These are phyloP conservation scores for Ophiocordyceps polyrhachis-furcata DNA, from an alignment of 2,329 filamentous ascomycete genomes.

Conservation along the genomic window DNA sequence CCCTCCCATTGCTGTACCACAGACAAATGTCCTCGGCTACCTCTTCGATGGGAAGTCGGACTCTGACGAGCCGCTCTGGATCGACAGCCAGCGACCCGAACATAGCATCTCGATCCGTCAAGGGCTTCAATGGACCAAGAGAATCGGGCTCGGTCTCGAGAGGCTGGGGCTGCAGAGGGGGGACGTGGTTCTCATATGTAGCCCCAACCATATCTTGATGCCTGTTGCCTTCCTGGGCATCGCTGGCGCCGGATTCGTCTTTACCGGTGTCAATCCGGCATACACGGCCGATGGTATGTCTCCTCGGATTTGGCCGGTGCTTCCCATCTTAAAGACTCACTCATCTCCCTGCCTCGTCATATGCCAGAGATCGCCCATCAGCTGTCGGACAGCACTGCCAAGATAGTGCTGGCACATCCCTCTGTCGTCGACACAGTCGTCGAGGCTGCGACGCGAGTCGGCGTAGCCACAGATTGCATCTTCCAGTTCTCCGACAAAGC, in stretches of 20 bases:
- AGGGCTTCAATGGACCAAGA: slow-evolving; percentile 29
- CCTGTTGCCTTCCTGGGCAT: slow-evolving; percentile 34
- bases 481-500: slow-evolving; percentile 28
- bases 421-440: slow-evolving; percentile 22
- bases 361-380: slow-evolving; percentile 29
- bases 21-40: slow-evolving; percentile 23
- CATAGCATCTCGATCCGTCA: slow-evolving; percentile 26
- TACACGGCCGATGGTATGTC: slow-evolving; percentile 27
- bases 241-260: slow-evolving; percentile 31
- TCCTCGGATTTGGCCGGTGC: not conserved
- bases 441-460: slow-evolving; percentile 20
- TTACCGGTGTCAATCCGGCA: slow-evolving; percentile 33
- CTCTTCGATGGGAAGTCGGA: not conserved
- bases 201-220: slow-evolving; percentile 35
- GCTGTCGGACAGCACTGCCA: slow-evolving; percentile 30
- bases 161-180: slow-evolving; percentile 23
- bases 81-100: slow-evolving; percentile 26
- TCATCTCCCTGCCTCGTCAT: not conserved
- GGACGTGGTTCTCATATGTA: slow-evolving; percentile 34
- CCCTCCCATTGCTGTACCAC: slow-evolving; percentile 21
- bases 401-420: slow-evolving; percentile 29
- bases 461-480: slow-evolving; percentile 21
- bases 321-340: slow-evolving; percentile 1
- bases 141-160: slow-evolving; percentile 29
- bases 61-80: slow-evolving; percentile 30